These are phyloP conservation scores for Phoenix dactylifera DNA, from an alignment of 176 grass and related monocot species.

Conservation along the genomic window DNA sequence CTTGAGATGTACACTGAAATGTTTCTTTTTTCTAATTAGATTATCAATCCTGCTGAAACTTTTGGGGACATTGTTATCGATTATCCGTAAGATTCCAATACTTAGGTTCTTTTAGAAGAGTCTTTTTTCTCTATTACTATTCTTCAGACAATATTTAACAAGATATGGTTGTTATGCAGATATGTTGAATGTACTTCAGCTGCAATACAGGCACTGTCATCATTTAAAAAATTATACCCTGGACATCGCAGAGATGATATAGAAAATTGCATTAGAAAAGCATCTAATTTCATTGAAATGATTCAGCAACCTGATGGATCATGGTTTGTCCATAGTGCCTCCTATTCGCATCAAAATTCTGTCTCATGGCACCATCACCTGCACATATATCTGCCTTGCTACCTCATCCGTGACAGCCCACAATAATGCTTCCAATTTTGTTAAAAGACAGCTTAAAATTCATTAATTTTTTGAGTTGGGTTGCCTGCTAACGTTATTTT, in stretches of 20 bases:
- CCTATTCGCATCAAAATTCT: background rate
- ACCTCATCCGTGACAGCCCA: no score
- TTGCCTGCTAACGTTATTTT: slow-evolving; percentile 8
- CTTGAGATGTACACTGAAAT: slow-evolving; percentile 19
- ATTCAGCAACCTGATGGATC: slow-evolving; percentile 74
- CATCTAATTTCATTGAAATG: slow-evolving; percentile 46
- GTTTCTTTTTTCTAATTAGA: slow-evolving; percentile 34
- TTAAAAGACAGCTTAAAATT: background rate
- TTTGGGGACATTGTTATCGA: slow-evolving; percentile 94
- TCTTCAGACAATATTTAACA: slow-evolving; percentile 21
- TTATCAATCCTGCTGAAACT: slow-evolving; percentile 94
- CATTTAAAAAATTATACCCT: slow-evolving; percentile 82
- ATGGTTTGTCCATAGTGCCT: slow-evolving; percentile 47
- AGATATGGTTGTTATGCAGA: slow-evolving; percentile 30
- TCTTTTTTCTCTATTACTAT: slow-evolving; percentile 9
- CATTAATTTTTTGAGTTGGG: background rate
- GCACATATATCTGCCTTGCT: no score
- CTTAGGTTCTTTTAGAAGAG: background rate
- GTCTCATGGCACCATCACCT: no score
- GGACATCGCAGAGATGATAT: slow-evolving; percentile 63
- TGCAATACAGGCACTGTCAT: slow-evolving; percentile 70
- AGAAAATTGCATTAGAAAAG: slow-evolving; percentile 70
- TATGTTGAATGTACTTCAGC: slow-evolving; percentile 99
- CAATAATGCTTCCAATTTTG: no score
- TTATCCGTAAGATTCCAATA: slow-evolving; percentile 78